Evolutionary conservation across 2,329 filamentous ascomycete species (phyloP).

Genomic region (Ascochyta rabiei): DNA sequence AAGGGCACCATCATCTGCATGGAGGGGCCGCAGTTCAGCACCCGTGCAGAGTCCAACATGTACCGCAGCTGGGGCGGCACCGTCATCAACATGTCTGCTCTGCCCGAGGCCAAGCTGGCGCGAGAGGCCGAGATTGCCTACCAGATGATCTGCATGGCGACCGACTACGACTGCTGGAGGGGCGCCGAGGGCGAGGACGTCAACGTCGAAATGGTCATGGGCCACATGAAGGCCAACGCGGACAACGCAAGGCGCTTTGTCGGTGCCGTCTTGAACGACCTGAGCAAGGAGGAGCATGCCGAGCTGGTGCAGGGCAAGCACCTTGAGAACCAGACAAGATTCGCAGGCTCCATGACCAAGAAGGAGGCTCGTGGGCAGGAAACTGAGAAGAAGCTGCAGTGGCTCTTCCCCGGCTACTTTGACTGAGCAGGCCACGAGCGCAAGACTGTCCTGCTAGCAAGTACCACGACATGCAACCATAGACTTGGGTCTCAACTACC

Average conservation of each 20-base stretch:
- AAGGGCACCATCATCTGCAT: slow-evolving; percentile 89
- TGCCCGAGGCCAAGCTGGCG: slow-evolving; percentile 95
- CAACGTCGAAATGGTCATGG: slow-evolving; percentile 96
- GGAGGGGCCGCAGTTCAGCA: slow-evolving; percentile 99
- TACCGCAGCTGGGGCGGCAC: slow-evolving; percentile 93
- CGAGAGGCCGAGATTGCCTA: slow-evolving; percentile 96
- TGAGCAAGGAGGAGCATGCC: slow-evolving; percentile 76
- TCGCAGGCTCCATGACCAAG: slow-evolving; percentile 83
- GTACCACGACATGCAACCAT: slow-evolving; percentile 14
- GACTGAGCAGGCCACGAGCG: slow-evolving; percentile 37
- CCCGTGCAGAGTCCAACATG: slow-evolving; percentile 91
- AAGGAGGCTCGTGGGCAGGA: slow-evolving; percentile 73
- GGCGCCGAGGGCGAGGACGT: slow-evolving; percentile 74
- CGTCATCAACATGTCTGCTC: slow-evolving; percentile 97
- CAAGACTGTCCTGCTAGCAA: slow-evolving; percentile 1
- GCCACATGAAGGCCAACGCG: slow-evolving; percentile 91
- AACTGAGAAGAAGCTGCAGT: slow-evolving; percentile 79
- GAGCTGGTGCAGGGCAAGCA: slow-evolving; percentile 82
- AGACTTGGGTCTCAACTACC: slow-evolving; percentile 7
- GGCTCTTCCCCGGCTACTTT: slow-evolving; percentile 85
- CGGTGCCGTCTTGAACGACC: slow-evolving; percentile 83
- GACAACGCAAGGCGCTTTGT: slow-evolving; percentile 86
- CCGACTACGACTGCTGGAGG: slow-evolving; percentile 99
- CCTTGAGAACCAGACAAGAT: slow-evolving; percentile 75
- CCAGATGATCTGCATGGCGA: slow-evolving; percentile 99